These are phyloP conservation scores for Nitzschia sp. DNA, from an alignment of 108 stramenopile genomes.

Conservation along the genomic window DNA sequence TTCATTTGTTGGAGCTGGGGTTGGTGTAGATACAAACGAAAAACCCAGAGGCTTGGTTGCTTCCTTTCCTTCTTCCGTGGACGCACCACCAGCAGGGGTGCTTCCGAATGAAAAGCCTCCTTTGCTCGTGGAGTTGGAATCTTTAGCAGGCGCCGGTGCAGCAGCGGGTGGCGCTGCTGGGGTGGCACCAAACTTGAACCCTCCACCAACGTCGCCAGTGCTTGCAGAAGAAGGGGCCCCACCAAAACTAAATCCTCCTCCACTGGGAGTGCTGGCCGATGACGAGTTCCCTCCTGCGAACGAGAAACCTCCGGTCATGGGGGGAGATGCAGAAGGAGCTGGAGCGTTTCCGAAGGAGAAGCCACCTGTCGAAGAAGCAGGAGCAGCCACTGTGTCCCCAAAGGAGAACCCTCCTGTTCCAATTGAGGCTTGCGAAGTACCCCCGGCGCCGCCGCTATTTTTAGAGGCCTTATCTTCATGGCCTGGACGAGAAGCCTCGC, in stretches of 20 bases:
- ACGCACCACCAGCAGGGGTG: conserved; percentile 12
- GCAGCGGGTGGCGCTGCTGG: conserved; percentile 8
- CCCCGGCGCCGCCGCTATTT: background rate
- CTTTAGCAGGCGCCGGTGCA: background rate
- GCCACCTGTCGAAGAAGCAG: conserved; percentile 5
- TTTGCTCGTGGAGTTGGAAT: background rate
- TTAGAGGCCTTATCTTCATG: conserved; percentile 4
- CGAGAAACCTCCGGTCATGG: no score
- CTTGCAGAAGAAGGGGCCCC: background rate
- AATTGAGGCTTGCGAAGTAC: background rate
- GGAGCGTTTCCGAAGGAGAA: conserved; percentile 22
- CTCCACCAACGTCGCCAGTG: background rate
- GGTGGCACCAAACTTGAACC: conserved; percentile 5
- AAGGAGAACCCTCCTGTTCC: conserved; percentile 21
- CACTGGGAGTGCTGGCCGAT: background rate
- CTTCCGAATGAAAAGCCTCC: conserved; percentile 30
- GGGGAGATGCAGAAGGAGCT: background rate
- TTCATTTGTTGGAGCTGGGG: conserved; percentile 1
- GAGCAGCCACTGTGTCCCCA: background rate
- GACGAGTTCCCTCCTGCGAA: no score
- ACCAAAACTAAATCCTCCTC: background rate
- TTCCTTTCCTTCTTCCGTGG: background rate
- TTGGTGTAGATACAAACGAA: conserved; percentile 8
- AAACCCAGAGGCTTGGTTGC: conserved; percentile 7
- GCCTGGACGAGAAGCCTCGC: conserved; percentile 19